A percentile compares a stretch with the other conserved stretches of the same genome.
phyloP scores from a whole-genome alignment of 73 alveolate species.

The Blepharisma japonicum region DNA sequence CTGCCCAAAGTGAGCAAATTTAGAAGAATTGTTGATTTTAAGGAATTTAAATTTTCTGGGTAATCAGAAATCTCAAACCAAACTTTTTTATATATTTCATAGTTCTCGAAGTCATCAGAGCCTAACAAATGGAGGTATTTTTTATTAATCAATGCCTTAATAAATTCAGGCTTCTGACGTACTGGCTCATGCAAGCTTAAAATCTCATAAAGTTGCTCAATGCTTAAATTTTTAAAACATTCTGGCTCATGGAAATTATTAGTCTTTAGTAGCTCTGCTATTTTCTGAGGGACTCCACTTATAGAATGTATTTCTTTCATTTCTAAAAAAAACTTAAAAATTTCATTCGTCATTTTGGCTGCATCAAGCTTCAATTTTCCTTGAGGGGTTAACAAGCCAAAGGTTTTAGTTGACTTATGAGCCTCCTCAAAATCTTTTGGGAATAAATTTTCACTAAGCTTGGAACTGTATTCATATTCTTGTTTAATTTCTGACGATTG shows the following conservation, averaged over 20 bases:
- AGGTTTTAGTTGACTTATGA: no score
- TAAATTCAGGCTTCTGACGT: background rate
- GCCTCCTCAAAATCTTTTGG: no score
- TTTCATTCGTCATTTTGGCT: no score
- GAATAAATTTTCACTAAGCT: no score
- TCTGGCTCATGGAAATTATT: constrained; percentile 6
- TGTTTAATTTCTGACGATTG: no score
- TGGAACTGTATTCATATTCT: no score
- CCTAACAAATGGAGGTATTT: background rate
- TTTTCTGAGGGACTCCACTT: background rate
- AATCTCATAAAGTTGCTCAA: background rate
- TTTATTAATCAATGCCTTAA: background rate
- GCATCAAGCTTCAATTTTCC: no score
- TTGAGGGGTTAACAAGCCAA: no score
- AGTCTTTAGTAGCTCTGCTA: background rate
- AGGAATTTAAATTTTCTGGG: background rate
- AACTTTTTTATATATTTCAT: background rate
- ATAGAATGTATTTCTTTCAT: background rate
- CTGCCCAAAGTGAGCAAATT: background rate
- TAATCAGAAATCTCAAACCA: background rate
- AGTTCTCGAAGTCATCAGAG: background rate
- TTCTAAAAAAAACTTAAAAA: background rate
- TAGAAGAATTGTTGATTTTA: background rate
- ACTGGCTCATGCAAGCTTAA: background rate
- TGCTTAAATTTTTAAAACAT: background rate